These are phyloP conservation scores for Sugiyamaella paludigena DNA, from an alignment of 1,139 yeast genomes.

Conservation along the genomic window DNA sequence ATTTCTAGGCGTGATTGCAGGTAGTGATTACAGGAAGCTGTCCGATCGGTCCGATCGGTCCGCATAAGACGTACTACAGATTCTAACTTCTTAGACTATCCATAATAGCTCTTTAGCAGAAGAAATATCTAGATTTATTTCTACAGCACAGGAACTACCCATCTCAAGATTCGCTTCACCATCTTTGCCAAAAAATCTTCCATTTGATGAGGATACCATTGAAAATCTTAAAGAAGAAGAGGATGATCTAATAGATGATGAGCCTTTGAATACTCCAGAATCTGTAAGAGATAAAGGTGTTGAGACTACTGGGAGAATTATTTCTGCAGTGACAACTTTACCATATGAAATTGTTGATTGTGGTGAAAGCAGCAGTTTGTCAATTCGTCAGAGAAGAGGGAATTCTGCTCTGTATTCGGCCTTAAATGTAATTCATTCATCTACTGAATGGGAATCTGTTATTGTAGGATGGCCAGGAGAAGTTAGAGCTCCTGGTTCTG, in stretches of 20 bases:
- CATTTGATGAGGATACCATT: conserved; percentile 10
- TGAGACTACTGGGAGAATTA: conserved; percentile 54
- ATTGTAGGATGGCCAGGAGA: conserved; percentile 97
- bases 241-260: conserved; percentile 10
- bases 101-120: too few relatives aligned
- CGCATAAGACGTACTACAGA: too few relatives aligned
- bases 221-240: conserved; percentile 7
- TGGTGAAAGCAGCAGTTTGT: background rate
- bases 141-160: background rate
- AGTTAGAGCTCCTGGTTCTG: conserved; percentile 41
- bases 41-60: too few relatives aligned
- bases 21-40: too few relatives aligned
- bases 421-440: conserved; percentile 56
- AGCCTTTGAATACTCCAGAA: conserved; percentile 12
- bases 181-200: conserved; percentile 10
- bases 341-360: conserved; percentile 53
- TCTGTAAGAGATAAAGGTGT: conserved; percentile 12
- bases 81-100: too few relatives aligned
- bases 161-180: conserved; percentile 11
- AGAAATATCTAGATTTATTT: too few relatives aligned
- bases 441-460: conserved; percentile 81
- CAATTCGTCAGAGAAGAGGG: conserved; percentile 55
- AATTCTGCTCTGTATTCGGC: conserved; percentile 83
- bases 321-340: conserved; percentile 65
- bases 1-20: too few relatives aligned